Evolutionary conservation across 108 stramenopile species (phyloP).

Genomic region (Cyclotella kingstonii): DNA sequence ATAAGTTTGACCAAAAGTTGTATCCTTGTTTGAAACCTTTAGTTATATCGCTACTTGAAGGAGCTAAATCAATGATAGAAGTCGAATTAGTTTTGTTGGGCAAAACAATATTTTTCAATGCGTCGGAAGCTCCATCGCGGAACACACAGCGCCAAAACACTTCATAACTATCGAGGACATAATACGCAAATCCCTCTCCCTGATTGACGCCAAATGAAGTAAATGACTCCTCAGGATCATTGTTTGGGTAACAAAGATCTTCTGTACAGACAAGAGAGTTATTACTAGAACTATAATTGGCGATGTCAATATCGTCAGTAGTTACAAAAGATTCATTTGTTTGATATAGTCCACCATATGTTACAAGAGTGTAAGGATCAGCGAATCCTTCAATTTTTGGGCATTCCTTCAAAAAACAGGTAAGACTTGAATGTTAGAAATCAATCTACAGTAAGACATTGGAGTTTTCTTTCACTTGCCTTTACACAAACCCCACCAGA

Average conservation of each 20-base stretch:
- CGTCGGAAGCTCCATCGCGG: conserved; percentile 42
- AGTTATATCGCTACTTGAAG: conserved; percentile 8
- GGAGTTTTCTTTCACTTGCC: background rate
- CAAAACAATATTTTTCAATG: conserved; percentile 28
- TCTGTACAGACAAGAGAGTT: conserved; percentile 45
- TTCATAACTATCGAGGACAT: conserved; percentile 58
- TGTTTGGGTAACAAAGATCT: conserved; percentile 47
- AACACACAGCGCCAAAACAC: conserved; percentile 60
- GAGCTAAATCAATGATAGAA: conserved; percentile 7
- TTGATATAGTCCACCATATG: conserved; percentile 64
- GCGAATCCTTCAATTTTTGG: conserved; percentile 32
- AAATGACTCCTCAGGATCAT: conserved; percentile 35
- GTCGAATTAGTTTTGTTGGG: conserved; percentile 13
- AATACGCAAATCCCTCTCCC: conserved; percentile 68
- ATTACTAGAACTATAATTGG: conserved; percentile 43
- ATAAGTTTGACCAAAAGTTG: conserved; percentile 53
- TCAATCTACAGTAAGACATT: background rate
- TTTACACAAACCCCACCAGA: conserved; percentile 76
- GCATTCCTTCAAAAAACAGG: conserved; percentile 40
- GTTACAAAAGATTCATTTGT: conserved; percentile 32
- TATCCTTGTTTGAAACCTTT: conserved; percentile 32
- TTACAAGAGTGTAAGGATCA: conserved; percentile 61
- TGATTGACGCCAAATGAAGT: conserved; percentile 46
- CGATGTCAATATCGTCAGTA: conserved; percentile 43
- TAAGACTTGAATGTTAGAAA: too few species aligned